Conservation (phyloP, 1,139 yeast genomes). For the Meyerozyma carpophila region DNA sequence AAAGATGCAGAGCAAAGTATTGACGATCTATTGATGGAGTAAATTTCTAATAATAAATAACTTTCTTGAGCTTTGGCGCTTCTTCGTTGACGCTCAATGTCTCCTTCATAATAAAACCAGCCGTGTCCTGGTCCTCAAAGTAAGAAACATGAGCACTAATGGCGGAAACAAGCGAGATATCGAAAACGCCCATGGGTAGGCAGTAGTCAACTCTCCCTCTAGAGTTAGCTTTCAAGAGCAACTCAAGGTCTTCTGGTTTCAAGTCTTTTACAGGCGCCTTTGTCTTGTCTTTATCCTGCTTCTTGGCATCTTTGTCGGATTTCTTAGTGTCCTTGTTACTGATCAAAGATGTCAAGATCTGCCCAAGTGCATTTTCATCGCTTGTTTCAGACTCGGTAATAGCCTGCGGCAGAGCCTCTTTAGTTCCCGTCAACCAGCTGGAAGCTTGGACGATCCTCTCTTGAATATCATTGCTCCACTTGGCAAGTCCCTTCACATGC, state of each 20-base stretch:
- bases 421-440: conserved; percentile 30
- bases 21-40: conserved; percentile 48
- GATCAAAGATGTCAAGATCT: conserved; percentile 32
- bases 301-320: conserved; percentile 9
- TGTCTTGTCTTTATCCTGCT: conserved; percentile 13
- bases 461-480: conserved; percentile 39
- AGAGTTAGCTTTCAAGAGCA: conserved; percentile 46
- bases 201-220: conserved; percentile 80
- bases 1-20: conserved; percentile 76
- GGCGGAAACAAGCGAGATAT: conserved; percentile 72
- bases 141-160: conserved; percentile 84
- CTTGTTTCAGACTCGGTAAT: conserved; percentile 12
- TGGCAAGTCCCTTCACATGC: conserved; percentile 35
- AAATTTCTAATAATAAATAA: conserved; percentile 14
- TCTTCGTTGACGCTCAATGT: conserved; percentile 21
- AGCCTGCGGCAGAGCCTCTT: conserved; percentile 9
- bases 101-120: conserved; percentile 68
- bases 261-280: conserved; percentile 17
- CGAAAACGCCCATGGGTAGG: conserved; percentile 75
- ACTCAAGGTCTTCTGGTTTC: conserved; percentile 22
- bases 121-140: conserved; percentile 81
- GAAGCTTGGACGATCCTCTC: conserved; percentile 43
- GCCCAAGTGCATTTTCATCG: conserved; percentile 36
- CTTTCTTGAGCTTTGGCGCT: conserved; percentile 20
- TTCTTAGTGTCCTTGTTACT: conserved; percentile 8